A percentile compares a stretch with the other conserved stretches of the same genome.
phyloP scores from a whole-genome alignment of 169 alveolate species.

The Babesia caballi region DNA sequence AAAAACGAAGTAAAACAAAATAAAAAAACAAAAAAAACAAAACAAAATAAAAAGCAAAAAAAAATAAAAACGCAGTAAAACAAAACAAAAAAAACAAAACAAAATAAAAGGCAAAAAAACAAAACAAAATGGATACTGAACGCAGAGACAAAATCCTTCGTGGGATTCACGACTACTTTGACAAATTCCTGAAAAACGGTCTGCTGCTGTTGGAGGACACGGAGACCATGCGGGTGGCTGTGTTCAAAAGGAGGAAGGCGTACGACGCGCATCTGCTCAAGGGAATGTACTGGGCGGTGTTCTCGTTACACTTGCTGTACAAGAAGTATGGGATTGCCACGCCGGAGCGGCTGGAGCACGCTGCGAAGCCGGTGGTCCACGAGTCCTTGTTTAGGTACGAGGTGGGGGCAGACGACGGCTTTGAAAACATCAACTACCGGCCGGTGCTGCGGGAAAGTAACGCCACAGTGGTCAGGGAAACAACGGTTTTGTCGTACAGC shows the following conservation, averaged over 20 bases:
- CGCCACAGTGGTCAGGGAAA: too few species aligned
- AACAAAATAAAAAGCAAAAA: too few species aligned
- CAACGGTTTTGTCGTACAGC: too few species aligned
- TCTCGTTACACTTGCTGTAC: constrained; percentile 8
- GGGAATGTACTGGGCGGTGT: constrained; percentile 39
- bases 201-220: constrained; percentile 3
- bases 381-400: background rate
- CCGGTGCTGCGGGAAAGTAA: too few species aligned
- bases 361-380: background rate
- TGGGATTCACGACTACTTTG: constrained; percentile 4
- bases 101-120: too few species aligned
- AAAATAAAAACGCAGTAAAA: too few species aligned
- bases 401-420: background rate
- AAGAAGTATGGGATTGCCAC: constrained; percentile 3
- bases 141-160: constrained; percentile 6
- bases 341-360: constrained; percentile 1
- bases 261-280: constrained; percentile 10
- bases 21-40: too few species aligned
- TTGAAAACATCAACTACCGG: background rate
- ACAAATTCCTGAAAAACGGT: constrained; percentile 6
- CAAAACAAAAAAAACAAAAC: too few species aligned
- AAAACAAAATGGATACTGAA: background rate
- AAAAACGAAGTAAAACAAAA: too few species aligned
- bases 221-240: constrained; percentile 11
- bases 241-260: background rate